phyloP scores from a whole-genome alignment of 768 basidiomycete genomes.

The Rhodosporidiobolus odoratus region DNA sequence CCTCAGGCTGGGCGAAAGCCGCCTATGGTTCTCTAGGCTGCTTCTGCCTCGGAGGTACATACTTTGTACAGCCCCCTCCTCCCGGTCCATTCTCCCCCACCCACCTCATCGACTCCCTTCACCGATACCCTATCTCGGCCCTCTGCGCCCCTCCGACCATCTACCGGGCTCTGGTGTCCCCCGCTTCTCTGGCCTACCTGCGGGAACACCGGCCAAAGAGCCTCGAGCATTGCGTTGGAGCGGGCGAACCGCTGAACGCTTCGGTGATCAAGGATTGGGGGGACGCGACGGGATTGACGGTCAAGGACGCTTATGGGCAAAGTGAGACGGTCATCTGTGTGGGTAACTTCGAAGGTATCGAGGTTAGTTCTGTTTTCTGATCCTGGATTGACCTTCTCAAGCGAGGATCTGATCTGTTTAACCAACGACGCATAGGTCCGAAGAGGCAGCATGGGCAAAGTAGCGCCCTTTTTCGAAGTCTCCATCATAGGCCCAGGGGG shows the following conservation, averaged over 20 bases:
- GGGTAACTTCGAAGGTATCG: conserved; percentile 20
- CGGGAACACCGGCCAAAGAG: conserved; percentile 5
- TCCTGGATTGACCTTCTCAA: background rate
- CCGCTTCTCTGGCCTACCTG: conserved; percentile 3
- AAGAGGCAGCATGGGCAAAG: conserved; percentile 27
- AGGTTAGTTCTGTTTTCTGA: background rate
- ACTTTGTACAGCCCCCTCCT: conserved; percentile 32
- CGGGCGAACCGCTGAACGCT: conserved; percentile 37
- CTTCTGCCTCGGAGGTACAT: conserved; percentile 27
- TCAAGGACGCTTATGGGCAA: conserved; percentile 34
- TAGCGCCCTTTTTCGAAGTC: conserved; percentile 13
- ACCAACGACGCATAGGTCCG: conserved; percentile 9
- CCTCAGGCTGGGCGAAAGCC: conserved; percentile 37
- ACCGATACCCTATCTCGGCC: conserved; percentile 25
- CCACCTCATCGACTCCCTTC: conserved; percentile 23
- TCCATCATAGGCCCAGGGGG: conserved; percentile 29
- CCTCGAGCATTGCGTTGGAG: conserved; percentile 29
- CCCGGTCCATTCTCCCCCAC: conserved; percentile 16
- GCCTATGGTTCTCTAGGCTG: conserved; percentile 17
- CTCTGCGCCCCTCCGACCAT: conserved; percentile 37
- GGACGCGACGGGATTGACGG: conserved; percentile 9
- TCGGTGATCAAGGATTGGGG: conserved; percentile 25
- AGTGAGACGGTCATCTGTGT: conserved; percentile 26
- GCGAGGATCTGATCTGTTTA: too few species aligned
- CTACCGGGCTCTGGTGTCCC: conserved; percentile 29